Evolutionary conservation across 2,329 filamentous ascomycete genomes (phyloP).

Genomic region (Neopestalotiopsis sp.): DNA sequence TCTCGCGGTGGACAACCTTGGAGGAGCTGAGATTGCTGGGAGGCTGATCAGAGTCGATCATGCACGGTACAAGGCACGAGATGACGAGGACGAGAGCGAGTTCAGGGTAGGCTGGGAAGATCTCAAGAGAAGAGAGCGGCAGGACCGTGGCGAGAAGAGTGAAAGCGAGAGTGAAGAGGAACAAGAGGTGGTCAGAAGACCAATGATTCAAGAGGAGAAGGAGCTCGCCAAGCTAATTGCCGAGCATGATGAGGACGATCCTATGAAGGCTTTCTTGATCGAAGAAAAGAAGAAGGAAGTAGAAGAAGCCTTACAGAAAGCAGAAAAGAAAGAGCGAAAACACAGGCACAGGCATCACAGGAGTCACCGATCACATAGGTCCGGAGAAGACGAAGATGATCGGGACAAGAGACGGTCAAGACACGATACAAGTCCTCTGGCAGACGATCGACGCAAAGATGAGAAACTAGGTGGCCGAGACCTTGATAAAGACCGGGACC

Average conservation of each 20-base stretch:
- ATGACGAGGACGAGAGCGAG: conserved; percentile 73
- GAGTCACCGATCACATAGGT: conserved; percentile 46
- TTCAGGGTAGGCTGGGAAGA: conserved; percentile 64
- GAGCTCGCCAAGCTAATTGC: conserved; percentile 77
- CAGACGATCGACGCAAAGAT: conserved; percentile 29
- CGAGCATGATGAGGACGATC: conserved; percentile 92
- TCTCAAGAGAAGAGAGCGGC: conserved; percentile 54
- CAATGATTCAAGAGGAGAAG: conserved; percentile 78
- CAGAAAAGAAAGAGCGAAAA: conserved; percentile 54
- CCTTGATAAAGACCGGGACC: conserved; percentile 31
- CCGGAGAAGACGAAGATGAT: conserved; percentile 27
- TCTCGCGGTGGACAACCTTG: conserved; percentile 93
- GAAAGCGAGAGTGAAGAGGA: conserved; percentile 48
- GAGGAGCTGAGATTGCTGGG: conserved; percentile 82
- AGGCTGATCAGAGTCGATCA: conserved; percentile 88
- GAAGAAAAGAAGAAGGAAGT: conserved; percentile 92
- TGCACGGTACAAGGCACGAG: conserved; percentile 85
- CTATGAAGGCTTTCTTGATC: conserved; percentile 92
- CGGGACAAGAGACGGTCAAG: conserved; percentile 37
- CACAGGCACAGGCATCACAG: conserved; percentile 48
- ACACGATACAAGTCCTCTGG: conserved; percentile 41
- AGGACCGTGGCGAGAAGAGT: conserved; percentile 36
- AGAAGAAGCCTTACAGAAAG: conserved; percentile 67
- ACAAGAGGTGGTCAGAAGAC: conserved; percentile 49
- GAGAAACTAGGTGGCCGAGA: conserved; percentile 31